Base-by-base conservation (phyloP, 1,284 basidiomycete species). In the Lentinus polychrous region DNA sequence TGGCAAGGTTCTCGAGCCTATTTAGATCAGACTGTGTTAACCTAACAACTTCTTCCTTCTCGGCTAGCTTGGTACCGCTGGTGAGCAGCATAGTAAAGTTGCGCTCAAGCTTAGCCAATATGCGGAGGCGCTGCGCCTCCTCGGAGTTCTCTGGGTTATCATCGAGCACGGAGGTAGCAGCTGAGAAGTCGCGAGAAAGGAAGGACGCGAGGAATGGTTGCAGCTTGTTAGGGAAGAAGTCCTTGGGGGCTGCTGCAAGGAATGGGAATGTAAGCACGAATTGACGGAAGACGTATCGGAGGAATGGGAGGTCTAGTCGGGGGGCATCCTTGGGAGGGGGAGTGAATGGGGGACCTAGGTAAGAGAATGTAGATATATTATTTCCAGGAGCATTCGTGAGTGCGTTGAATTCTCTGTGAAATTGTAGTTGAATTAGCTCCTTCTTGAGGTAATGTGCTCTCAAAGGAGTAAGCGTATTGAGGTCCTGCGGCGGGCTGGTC, bases 221-320 rank as follows among this genome's bases (percentile, higher is more conserved):
- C 0, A 97, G 78, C 66, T 97, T 97, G 54, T 84, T 81, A 0
- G 87, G 83, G 69, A 94, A 97, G 69, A 97, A 96, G 56, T 88
- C 78, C 55, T 85, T 80, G 0, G 91, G 91, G 0, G 91, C 91
- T 0, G 85, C 72, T 41, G 83, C 79, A 62, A 97, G 82, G 72
- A 97, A 95, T 10, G 94, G 94, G 63, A 97, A 97, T 0, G 92
- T 88, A 49, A 96, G 75, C 51, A 96, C 75, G 63, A 92, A 96
- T 62, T 93, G 89, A 49, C 87, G 81, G 64, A 96, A 94, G 60
- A 94, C 78, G 71, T 86, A 95, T 27, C 83, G 78, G 53, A 96
- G 70, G 61, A 96, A 86, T 2, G 94, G 94, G 14, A 96, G 75
- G 66, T 94, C 90, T 44, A 83, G 65, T 6, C 56, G 61, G 6